These are phyloP conservation scores for Colletotrichum chrysophilum DNA, from an alignment of 2,329 filamentous ascomycete genomes.

Conservation along the genomic window DNA sequence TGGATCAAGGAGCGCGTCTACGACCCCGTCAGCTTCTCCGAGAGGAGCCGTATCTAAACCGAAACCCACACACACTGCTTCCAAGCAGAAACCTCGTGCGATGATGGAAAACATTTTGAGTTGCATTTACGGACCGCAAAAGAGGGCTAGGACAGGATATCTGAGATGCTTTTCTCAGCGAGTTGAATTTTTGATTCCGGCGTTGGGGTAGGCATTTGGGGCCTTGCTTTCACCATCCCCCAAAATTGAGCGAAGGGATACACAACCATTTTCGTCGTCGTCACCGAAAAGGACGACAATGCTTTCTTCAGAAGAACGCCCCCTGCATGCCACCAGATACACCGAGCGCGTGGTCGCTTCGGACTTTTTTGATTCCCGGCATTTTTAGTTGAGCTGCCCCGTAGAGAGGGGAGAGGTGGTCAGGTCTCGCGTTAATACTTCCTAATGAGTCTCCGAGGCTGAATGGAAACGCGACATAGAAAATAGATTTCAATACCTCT, in stretches of 20 bases:
- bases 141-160: conserved; percentile 5
- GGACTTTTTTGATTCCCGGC: conserved; percentile 9
- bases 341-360: conserved; percentile 9
- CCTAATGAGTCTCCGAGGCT: conserved; percentile 2
- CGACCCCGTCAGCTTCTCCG: conserved; percentile 55
- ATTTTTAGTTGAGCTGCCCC: neutral
- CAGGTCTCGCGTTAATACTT: conserved; percentile 9
- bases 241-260: conserved; percentile 14
- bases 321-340: neutral
- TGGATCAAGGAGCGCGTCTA: conserved; percentile 68
- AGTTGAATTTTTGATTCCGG: conserved; percentile 9
- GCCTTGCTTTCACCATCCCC: conserved; percentile 11
- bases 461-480: conserved; percentile 12
- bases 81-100: neutral
- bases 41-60: conserved; percentile 26
- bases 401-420: neutral
- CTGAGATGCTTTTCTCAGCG: conserved; percentile 15
- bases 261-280: neutral
- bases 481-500: conserved; percentile 17
- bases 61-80: neutral
- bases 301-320: conserved; percentile 3
- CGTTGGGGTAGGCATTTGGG: conserved; percentile 18
- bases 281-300: conserved; percentile 8
- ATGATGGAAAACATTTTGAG: neutral
- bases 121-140: conserved; percentile 11